Base-by-base conservation (phyloP, 805 yeast genomes). In the Jamesozyma lodderae region DNA sequence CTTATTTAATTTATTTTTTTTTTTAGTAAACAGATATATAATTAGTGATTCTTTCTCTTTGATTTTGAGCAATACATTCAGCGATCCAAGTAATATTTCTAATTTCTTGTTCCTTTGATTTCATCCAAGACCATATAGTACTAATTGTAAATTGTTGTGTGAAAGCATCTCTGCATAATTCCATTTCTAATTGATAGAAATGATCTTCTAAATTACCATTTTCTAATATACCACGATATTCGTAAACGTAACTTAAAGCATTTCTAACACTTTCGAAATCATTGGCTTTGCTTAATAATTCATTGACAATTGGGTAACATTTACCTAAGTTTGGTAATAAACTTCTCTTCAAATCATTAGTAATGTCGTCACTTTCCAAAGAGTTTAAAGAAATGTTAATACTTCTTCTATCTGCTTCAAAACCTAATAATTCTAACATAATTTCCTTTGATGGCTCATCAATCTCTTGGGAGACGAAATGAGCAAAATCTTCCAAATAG, bases 61-160 rank as follows among this genome's bases (percentile, higher is more conserved):
- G 99, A 60, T 87, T 88, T 63, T 94, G 98, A 23, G 97, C 96
- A 67, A 92, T 92, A 69, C 99, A 92, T 67, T 92, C 99, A 35
- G 97, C 95, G 41, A 92, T 90, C 99, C 99, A 92, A n/a, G 97
- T 86, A 48, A 92, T 81, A 61, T 92, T 92, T 64, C 98, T 76
- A 42, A 94, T 77, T 63, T 92, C 99, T 65, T 94, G 98, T 64
- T 92, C 98, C 56, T 82, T 83, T 14, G 95, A 81, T 63, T 86
- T 82, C 57, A 94, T 74, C 94, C 96, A 92, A 6, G 96, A 95
- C 92, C 96, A 92, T 40, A 92, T 70, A 2, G 95, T 81, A 27
- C 87, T 74, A 51, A 82, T 74, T 14, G 96, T 78, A 63, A 92
- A 92, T 62, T 90, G 97, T 65, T 92, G 98, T 24, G 98, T 88